A percentile compares a stretch with the other conserved stretches of the same genome.
These are phyloP conservation scores for Solanum piurae DNA, from an alignment of 257 asterid species.

Conservation along the genomic window DNA sequence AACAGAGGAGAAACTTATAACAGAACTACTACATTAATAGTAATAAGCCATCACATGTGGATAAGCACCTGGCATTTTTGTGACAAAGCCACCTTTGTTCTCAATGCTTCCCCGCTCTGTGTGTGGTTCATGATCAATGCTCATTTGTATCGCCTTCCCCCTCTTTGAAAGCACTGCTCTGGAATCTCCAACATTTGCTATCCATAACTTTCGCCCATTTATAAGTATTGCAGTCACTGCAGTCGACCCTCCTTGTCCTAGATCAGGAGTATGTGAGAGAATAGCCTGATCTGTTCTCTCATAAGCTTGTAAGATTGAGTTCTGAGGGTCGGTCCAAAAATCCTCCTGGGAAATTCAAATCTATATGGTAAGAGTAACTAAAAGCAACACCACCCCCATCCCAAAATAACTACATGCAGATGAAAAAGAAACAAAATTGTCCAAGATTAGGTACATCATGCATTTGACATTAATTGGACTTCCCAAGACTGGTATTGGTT, in stretches of 20 bases:
- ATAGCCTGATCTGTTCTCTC: constrained; percentile 84
- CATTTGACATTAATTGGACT: not conserved
- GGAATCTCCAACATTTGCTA: constrained; percentile 93
- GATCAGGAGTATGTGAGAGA: constrained; percentile 67
- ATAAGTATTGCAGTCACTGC: constrained; percentile 86
- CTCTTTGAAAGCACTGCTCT: constrained; percentile 74
- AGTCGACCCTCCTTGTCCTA: constrained; percentile 93
- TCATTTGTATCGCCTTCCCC: constrained; percentile 83
- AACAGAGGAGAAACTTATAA: not conserved
- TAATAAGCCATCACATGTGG: not conserved
- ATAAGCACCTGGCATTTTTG: constrained; percentile 82
- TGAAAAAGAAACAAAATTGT: not conserved
- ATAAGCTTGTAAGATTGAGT: constrained; percentile 58
- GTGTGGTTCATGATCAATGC: constrained; percentile 87
- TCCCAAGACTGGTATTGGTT: not conserved
- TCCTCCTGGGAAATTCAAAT: constrained; percentile 39
- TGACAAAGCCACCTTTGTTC: constrained; percentile 82
- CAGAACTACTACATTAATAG: not conserved
- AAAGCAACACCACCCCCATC: not conserved
- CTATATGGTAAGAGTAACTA: not conserved
- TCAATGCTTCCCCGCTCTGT: constrained; percentile 76
- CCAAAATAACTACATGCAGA: not conserved
- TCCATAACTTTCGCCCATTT: constrained; percentile 53
- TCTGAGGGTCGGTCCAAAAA: constrained; percentile 60
- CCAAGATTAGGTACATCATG: not conserved